Evolutionary conservation across 768 basidiomycete genomes (phyloP).

Genomic region (Dioszegia aurantiaca): DNA sequence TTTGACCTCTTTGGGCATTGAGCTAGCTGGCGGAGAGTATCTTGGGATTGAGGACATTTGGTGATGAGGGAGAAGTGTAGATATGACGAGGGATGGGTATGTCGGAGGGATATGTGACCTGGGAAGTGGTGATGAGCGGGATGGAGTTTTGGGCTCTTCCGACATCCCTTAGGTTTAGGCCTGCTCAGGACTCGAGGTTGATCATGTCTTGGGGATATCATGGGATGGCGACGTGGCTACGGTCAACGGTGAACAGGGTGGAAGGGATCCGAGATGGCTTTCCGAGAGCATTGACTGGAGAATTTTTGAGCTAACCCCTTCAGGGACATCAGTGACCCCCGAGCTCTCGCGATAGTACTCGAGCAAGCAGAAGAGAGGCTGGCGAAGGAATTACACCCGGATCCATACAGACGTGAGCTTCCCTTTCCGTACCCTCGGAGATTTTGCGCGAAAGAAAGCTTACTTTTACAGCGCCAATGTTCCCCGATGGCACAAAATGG

Average conservation of each 20-base stretch:
- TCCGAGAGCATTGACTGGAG: no score
- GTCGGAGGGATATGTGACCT: no score
- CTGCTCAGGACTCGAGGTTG: no score
- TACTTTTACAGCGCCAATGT: conserved; percentile 62
- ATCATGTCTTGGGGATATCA: no score
- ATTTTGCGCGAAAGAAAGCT: background rate
- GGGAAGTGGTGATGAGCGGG: no score
- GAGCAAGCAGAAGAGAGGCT: conserved; percentile 75
- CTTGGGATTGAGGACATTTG: background rate
- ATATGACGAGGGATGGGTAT: no score
- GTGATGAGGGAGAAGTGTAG: background rate
- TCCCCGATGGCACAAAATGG: conserved; percentile 96
- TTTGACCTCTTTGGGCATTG: no score
- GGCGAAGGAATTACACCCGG: conserved; percentile 71
- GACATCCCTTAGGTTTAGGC: no score
- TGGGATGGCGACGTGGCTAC: no score
- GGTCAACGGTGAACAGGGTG: no score
- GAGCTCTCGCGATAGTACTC: conserved; percentile 72
- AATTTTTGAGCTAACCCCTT: background rate
- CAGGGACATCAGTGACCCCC: conserved; percentile 80
- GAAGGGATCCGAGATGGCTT: no score
- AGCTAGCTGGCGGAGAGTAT: conserved; percentile 33
- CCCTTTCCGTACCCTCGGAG: background rate
- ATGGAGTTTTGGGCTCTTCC: no score
- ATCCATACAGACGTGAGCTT: conserved; percentile 85